Conservation (phyloP, 495 filamentous ascomycete genomes). For the Staphylotrichum longicolle region DNA sequence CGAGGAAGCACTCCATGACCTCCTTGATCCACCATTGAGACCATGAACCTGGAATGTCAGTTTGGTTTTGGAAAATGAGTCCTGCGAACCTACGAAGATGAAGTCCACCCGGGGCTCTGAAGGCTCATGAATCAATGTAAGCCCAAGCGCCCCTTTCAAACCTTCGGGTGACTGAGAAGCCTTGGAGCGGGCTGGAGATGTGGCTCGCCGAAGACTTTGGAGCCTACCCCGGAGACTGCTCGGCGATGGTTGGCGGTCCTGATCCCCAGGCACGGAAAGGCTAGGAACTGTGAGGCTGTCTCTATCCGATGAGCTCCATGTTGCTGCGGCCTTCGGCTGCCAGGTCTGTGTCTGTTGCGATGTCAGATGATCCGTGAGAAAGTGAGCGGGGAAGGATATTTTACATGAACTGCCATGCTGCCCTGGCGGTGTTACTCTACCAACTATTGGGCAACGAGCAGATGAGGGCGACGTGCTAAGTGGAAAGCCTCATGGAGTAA, state of each 20-base stretch:
- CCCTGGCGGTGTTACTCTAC: not conserved
- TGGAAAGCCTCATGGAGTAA: too few relatives aligned
- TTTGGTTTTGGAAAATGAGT: not conserved
- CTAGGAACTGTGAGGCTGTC: constrained; percentile 6
- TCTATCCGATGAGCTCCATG: constrained; percentile 13
- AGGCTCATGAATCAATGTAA: constrained; percentile 23
- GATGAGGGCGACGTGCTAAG: too few relatives aligned
- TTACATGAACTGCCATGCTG: constrained; percentile 4
- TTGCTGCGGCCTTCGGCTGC: constrained; percentile 8
- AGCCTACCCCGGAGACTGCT: constrained; percentile 18
- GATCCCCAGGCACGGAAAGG: constrained; percentile 5
- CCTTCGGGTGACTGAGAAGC: constrained; percentile 18
- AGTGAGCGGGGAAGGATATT: not conserved
- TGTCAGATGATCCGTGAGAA: not conserved
- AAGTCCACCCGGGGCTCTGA: constrained; percentile 27
- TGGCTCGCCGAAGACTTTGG: constrained; percentile 18
- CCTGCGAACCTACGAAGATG: constrained; percentile 24
- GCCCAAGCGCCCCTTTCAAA: constrained; percentile 15
- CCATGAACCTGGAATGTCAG: constrained; percentile 28
- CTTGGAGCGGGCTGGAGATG: constrained; percentile 20
- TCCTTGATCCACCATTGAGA: constrained; percentile 29
- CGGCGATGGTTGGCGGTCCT: constrained; percentile 15
- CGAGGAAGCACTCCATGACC: constrained; percentile 28
- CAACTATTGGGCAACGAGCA: too few relatives aligned
- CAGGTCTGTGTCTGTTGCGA: constrained; percentile 9